Evolutionary conservation across 1,139 yeast genomes (phyloP), one percentile per base, ranked within the genome.

Genomic region (Kodamaea sp.): DNA sequence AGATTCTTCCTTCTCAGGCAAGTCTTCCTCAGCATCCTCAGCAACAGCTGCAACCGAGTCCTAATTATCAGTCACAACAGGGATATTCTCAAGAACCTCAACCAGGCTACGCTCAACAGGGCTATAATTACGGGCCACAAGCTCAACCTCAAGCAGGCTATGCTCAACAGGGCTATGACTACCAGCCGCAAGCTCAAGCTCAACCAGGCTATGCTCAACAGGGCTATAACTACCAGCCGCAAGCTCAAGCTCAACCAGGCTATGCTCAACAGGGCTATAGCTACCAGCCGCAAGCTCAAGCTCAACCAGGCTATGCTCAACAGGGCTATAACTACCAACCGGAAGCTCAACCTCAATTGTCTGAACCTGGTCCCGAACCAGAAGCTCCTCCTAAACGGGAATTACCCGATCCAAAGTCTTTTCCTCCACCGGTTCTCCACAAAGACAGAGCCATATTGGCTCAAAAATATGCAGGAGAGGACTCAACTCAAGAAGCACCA

Each of bases 341-440:
- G 6, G 4, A 37, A 27, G 31, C 35, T 25, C 41, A 29, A 20
- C 30, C 42, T n/a, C 20, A 15, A 27, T 20, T 24, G 9, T 22
- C 28, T 22, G 3, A 5, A 8, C 23, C 31, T 9, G 31, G 20
- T 27, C 12, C 4, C 2, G 38, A 28, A 22, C 25, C 34, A 6
- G 37, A 23, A n/a, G 35, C 34, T 20, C 10, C 33, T 6, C 37
- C 42, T 24, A 36, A 38, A 25, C 38, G 26, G 22, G 41, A 37
- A 24, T 34, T 41, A 6, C 45, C 49, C 4, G 48, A 44, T 27
- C 52, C 50, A 8, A 42, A 29, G 34, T 44, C 46, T 24, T 47
- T 47, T 25, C 41, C 50, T 8, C 50, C 52, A n/a, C 52, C 50
- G 2, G 44, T 41, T 5, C 30, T 43, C 10, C 50, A 44, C 34